phyloP scores from a whole-genome alignment of 495 filamentous ascomycete species.

The Lindgomyces ingoldianus region DNA sequence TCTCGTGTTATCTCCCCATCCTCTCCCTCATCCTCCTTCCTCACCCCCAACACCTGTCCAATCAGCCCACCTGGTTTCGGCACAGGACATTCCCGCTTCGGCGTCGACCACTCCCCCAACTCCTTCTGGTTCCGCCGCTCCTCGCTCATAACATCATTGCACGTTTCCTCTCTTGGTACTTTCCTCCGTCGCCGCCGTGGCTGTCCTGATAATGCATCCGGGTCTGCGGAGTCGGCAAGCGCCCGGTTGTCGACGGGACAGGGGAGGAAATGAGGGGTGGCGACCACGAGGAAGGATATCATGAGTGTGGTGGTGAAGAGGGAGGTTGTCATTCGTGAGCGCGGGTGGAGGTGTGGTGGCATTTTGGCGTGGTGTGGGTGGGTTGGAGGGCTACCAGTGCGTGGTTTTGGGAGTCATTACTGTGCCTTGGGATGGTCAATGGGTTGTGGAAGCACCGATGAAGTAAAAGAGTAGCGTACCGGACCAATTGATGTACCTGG shows the following conservation, averaged over 20 bases:
- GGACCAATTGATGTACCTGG: conserved; percentile 26
- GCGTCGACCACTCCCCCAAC: conserved; percentile 7
- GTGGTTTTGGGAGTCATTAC: conserved; percentile 11
- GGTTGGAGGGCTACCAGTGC: conserved; percentile 1
- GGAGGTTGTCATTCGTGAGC: conserved; percentile 84
- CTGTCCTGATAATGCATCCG: conserved; percentile 56
- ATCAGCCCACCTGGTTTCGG: conserved; percentile 78
- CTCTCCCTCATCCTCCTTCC: conserved; percentile 38
- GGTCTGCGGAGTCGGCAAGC: conserved; percentile 66
- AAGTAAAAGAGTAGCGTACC: conserved; percentile 7
- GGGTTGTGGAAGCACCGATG: neutral
- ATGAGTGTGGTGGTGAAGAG: conserved; percentile 93
- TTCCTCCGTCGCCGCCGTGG: conserved; percentile 40
- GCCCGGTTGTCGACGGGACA: conserved; percentile 75
- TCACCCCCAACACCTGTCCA: conserved; percentile 73
- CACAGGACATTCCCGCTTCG: conserved; percentile 66
- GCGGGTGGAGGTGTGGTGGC: conserved; percentile 90
- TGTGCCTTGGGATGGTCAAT: conserved; percentile 12
- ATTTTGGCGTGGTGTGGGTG: conserved; percentile 51
- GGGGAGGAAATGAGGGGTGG: conserved; percentile 85
- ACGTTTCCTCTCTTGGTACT: conserved; percentile 26
- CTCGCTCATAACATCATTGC: conserved; percentile 29
- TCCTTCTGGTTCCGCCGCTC: conserved; percentile 10
- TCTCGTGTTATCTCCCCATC: conserved; percentile 3
- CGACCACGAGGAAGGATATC: conserved; percentile 89